phyloP scores from a whole-genome alignment of 768 basidiomycete genomes.

The Lentinula detonsa region DNA sequence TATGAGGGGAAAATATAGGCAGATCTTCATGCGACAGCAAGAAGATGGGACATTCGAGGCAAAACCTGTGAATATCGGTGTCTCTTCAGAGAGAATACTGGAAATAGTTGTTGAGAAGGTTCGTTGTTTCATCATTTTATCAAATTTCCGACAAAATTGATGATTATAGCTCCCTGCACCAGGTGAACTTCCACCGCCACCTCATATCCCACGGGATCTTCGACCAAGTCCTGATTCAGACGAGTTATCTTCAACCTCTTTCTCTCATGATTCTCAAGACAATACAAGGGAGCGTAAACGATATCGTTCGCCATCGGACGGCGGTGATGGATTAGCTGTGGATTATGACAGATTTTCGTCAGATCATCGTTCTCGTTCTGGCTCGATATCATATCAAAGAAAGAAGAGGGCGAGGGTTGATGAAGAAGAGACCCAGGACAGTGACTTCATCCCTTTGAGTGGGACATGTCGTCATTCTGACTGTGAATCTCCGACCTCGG shows the following conservation, averaged over 20 bases:
- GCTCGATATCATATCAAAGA: not conserved
- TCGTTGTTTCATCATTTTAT: conserved; percentile 12
- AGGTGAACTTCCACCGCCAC: conserved; percentile 24
- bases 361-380: not conserved
- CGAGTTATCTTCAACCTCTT: conserved; percentile 1
- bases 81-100: conserved; percentile 49
- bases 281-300: conserved; percentile 9
- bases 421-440: not conserved
- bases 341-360: not conserved
- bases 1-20: conserved; percentile 61
- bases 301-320: conserved; percentile 3
- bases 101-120: conserved; percentile 57
- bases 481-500: conserved; percentile 24
- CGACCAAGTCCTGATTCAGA: conserved; percentile 13
- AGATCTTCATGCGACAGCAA: conserved; percentile 60
- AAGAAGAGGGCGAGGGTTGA: conserved; percentile 1
- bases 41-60: conserved; percentile 45
- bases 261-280: conserved; percentile 6
- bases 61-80: conserved; percentile 49
- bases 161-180: conserved; percentile 26
- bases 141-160: not conserved
- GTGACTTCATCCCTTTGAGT: not conserved
- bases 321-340: not conserved
- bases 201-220: conserved; percentile 23
- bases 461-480: not conserved